Evolutionary conservation across 1,284 basidiomycete genomes (phyloP), one percentile per base, ranked within the genome.

Genomic region (Erythrobasidium hasegawianum): DNA sequence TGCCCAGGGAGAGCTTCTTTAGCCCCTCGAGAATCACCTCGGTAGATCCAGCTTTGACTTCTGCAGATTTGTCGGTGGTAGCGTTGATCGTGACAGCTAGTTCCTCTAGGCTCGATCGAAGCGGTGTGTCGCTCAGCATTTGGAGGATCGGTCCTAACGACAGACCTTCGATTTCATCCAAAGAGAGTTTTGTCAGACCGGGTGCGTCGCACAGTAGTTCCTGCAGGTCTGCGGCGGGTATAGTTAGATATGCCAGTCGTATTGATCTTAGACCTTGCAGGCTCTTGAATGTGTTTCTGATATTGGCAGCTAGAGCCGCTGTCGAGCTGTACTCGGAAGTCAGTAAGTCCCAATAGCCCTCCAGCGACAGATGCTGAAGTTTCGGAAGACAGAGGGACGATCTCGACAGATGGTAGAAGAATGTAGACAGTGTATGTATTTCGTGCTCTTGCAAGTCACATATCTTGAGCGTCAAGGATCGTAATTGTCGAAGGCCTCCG

Each of bases 271-370:
- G 43, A 27, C n/a, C 8, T 24, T n/a, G n/a, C 8, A 18, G 14
- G 22, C 16, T 47, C 43, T 47, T 5, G n/a, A 47, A 16, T 4
- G 43, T 18, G 16, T 16, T 47, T 16, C 14, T 47, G 43, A 47
- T 22, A 22, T 14, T 16, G 4, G n/a, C 27, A 40, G 33, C 52
- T 14, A 24, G 49, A 14, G 2, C 49, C 18, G 38, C 20, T 13
- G 10, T 55, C 49, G 20, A 53, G 20, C 16, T 53, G 20, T 11
- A 26, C 47, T 1, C 27, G 33, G 22, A 16, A 7, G 2, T 26
- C 16, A 33, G 39, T 8, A 54, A 24, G 10, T 7, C 16, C 59
- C 59, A 61, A 14, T 53, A 38, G 13, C 59, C 59, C n/a, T 54
- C 14, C 11, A 61, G 38, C 10, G 50, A 33, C 9, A 61, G 29